Evolutionary conservation across 2,329 filamentous ascomycete species (phyloP), one percentile per base, ranked within the genome.

Genomic region (Fusarium virguliforme): DNA sequence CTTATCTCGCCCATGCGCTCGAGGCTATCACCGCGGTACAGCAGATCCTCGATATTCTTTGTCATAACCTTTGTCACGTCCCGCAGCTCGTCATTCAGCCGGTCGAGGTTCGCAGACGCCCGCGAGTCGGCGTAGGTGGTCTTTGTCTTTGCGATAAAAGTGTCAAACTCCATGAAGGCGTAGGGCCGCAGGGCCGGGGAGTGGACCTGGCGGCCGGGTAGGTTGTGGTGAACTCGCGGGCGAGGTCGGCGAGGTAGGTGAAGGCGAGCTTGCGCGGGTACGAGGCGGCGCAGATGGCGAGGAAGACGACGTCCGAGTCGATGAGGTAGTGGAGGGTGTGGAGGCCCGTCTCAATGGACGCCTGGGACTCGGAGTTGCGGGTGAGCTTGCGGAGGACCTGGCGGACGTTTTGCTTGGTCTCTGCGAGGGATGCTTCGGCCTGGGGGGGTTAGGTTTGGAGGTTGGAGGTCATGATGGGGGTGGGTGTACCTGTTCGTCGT

Each of bases 61-160:
- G 95, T 98, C 97, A 99, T 99, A 79, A 99, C 95, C 84, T 98
- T 95, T 1, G 96, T 98, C 61, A 99, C 97, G 82, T 98, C 96
- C 81, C 95, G 92, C 73, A 99, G 89, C 87, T 99, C 97, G 79
- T 98, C 94, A 79, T 99, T 98, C 73, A 99, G 86, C 83, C 95
- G 94, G 82, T 97, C 94, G 64, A 99, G 89, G 83, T 98, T 98
- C 83, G 95, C 93, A 13, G 93, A 90, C 15, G 96, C 96, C 72
- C 96, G 91, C 60, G 92, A 90, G 81, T 99, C 96, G 76, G 96
- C 93, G 83, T 99, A 99, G 30, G 95, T 94, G 76, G 94, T 92
- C 83, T 95, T 96, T 41, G 95, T 97, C 79, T 94, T 92, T 79
- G 92, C 88, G 82, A 99, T 97, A 85, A 97, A 98, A 71, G 93